Evolutionary conservation across 1,284 basidiomycete species (phyloP), one percentile per base, ranked within the genome.

Genomic region (Microbotryum violaceum): DNA sequence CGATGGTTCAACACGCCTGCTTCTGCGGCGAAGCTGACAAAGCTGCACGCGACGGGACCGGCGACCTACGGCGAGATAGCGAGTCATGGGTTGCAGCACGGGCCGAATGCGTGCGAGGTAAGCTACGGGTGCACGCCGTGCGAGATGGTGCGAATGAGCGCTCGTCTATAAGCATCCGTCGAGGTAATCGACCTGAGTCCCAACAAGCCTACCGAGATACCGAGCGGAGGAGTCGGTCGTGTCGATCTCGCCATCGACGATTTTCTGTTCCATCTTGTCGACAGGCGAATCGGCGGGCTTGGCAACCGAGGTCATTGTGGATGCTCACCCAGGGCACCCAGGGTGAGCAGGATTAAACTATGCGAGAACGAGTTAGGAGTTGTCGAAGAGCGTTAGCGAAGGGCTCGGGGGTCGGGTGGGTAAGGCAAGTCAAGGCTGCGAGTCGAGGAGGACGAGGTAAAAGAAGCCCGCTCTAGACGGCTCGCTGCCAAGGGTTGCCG

Each of bases 151-250:
- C 57, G 54, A 58, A 49, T 16, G 23, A n/a, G 37, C 18, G 3
- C 16, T 20, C 23, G n/a, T 10, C 31, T 18, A 6, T 29, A 16
- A 46, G 20, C 9, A 23, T 48, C 27, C 42, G 33, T 27, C 46
- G 49, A 47, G 16, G 9, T 14, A n/a, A 18, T 10, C 47, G n/a
- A 18, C n/a, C 20, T 18, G 31, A n/a, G 21, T 18, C 27, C 21
- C 18, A 55, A 37, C 49, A 27, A 21, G 60, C 60, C 10, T 49
- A 52, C 59, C 67, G 44, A 69, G 58, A 48, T 69, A 69, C 14
- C 67, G 65, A 20, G 63, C 63, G 25, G 54, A 57, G 2, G 65
- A 63, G 14, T 69, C 67, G 18, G 58, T 64, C 8, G 65, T 61
- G 52, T 61, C 59, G 25, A 64, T 54, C 47, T 66, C 61, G 37